Conservation (phyloP, 345 rosid species). For the Lenwebbia sp. region DNA sequence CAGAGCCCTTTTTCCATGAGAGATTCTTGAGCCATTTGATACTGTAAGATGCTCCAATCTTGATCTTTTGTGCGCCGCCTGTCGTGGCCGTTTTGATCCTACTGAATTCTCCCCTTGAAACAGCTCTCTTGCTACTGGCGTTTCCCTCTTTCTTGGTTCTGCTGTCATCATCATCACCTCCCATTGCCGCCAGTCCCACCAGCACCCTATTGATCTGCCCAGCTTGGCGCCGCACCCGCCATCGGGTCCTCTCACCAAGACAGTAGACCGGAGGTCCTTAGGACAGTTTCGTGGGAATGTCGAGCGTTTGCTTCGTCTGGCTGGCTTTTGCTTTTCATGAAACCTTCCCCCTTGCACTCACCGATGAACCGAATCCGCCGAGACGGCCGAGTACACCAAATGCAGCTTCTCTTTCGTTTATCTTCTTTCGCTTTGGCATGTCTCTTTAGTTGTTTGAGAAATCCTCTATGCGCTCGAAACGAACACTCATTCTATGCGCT, state of each 20-base stretch:
- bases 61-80: slow-evolving; percentile 24
- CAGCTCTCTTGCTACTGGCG: slow-evolving; percentile 19
- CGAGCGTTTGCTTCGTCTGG: background rate
- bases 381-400: no score
- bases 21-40: slow-evolving; percentile 55
- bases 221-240: slow-evolving; percentile 79
- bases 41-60: slow-evolving; percentile 21
- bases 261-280: no score
- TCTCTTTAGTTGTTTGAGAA: no score
- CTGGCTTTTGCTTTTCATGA: no score
- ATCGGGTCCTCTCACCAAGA: slow-evolving; percentile 1
- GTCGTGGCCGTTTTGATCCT: slow-evolving; percentile 27
- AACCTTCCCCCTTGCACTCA: no score
- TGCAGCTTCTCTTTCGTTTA: no score
- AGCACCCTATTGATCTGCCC: slow-evolving; percentile 95
- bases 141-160: slow-evolving; percentile 32
- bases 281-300: background rate
- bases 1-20: slow-evolving; percentile 26
- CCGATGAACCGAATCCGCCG: no score
- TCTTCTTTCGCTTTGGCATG: no score
- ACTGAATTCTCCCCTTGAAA: slow-evolving; percentile 20
- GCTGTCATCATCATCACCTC: slow-evolving; percentile 18
- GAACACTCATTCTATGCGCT: no score
- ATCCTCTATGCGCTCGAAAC: no score
- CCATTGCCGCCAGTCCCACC: slow-evolving; percentile 55